Base-by-base conservation (phyloP, 2,329 filamentous ascomycete genomes). In the Trichoderma lentiforme region DNA sequence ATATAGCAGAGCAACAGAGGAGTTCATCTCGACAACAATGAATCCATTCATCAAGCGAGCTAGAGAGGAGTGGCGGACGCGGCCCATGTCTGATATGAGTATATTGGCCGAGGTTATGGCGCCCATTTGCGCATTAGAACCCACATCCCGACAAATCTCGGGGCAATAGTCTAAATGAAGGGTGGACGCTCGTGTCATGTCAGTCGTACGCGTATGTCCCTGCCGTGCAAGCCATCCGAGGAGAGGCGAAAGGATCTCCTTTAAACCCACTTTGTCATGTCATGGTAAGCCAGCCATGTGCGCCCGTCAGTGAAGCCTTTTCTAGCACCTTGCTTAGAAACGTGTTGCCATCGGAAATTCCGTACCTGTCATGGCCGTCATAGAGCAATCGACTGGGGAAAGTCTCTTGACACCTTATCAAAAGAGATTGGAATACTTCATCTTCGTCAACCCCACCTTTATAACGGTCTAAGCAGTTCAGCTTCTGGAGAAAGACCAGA, bases 21-120 rank as follows among this genome's bases (percentile, higher is more conserved):
- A 69, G 39, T 47, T 69, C 56, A 69, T 61, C 28, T 69, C 56
- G 39, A 69, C 66, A 61, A 28, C 56, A 47, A 34, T 43, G 61
- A 63, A 56, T n/a, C 64, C 32, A 34, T 36, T 30, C 65, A 51
- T 71, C n/a, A 71, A 39, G 56, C 43, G 30, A 34, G 14, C 69
- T 58, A 65, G 34, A 36, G 34, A 47, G 26, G 21, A 53, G 47
- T 60, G 61, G 69, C 51, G 69, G 69, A 34, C 32, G 60, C 30
- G 61, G 21, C n/a, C 43, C 28, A 57, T n/a, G 61, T 39, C 21
- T 58, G 39, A 47, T 61, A 69, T 32, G 36, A 61, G 26, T 30
- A n/a, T 53, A 15, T 69, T 58, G 39, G 24, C 57, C 66, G 64
- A 69, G n/a, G 39, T 6, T 12, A 7, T 7, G 28, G 53, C 47